Evolutionary conservation across 768 basidiomycete genomes (phyloP), one percentile per base, ranked within the genome.

Genomic region (Rossbeevera mucosa): DNA sequence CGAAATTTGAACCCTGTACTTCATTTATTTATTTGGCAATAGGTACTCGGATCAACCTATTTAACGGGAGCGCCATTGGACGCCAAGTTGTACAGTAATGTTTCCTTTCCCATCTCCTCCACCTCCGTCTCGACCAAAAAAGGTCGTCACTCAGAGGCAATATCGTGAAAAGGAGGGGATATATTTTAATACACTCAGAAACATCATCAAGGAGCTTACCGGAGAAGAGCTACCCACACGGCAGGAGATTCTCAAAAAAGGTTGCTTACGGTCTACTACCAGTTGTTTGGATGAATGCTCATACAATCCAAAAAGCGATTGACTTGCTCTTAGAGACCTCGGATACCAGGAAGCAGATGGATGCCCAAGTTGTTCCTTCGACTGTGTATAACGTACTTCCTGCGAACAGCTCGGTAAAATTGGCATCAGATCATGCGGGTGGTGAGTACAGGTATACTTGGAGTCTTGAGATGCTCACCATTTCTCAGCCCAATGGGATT

Each of bases 81-180:
- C 24, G 16, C 18, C 20, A 46, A n/a, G 20, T 21, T 20, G 46
- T 7, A 33, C 14, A n/a, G 36, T 9, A 31, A 60, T 60, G 59
- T 1, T 5, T 29, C 26, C 36, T 18, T 40, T 20, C 18, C 26
- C 22, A 2, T 0, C 20, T 16, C 16, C 30, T 28, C 9, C 36
- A 1, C 22, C 33, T 25, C 44, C 16, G 7, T 16, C 49, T 16
- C 58, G 18, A 42, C 48, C 45, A 31, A 48, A 16, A 22, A 66
- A 68, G 45, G 50, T 40, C 22, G n/a, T 13, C 2, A 24, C 21
- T 30, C 66, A 67, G 36, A 57, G 33, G 38, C 45, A 44, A 22
- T 67, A 67, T 36, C 64, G 66, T 24, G 48, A 57, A 30, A 66
- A 53, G 42, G 64, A 67, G 29, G 36, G 45, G 7, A 59, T 57